Percentiles rank a stretch among this genome's conserved stretches.
These are phyloP conservation scores for Apiospora malaysiana DNA, from an alignment of 2,329 filamentous ascomycete genomes.

Conservation along the genomic window DNA sequence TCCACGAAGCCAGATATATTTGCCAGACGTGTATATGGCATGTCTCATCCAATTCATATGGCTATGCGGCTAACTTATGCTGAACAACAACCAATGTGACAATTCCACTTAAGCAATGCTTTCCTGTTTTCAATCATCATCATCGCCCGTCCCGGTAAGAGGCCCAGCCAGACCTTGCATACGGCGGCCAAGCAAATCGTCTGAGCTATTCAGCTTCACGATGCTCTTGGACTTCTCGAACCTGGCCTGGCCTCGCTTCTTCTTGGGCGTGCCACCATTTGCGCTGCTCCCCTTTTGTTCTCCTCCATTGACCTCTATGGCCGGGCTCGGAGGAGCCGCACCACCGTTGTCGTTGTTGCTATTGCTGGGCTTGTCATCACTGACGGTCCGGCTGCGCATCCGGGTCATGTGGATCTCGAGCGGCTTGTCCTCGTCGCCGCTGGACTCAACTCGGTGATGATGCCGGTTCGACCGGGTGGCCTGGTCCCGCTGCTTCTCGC, in stretches of 20 bases:
- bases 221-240: conserved; percentile 51
- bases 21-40: neutral
- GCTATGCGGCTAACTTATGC: neutral
- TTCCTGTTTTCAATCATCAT: conserved; percentile 29
- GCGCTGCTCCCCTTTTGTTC: conserved; percentile 21
- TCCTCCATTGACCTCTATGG: conserved; percentile 28
- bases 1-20: neutral
- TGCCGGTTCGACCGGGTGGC: conserved; percentile 44
- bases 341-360: conserved; percentile 20
- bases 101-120: neutral
- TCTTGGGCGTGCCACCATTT: conserved; percentile 32
- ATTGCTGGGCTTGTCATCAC: conserved; percentile 27
- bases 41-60: conserved; percentile 2
- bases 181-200: conserved; percentile 61
- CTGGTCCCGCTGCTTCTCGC: conserved; percentile 37
- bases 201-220: conserved; percentile 61
- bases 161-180: conserved; percentile 64
- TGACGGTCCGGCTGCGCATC: conserved; percentile 44
- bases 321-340: conserved; percentile 23
- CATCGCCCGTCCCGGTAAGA: conserved; percentile 54
- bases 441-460: conserved; percentile 62
- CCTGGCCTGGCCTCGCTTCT: conserved; percentile 34
- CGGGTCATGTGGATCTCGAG: conserved; percentile 78
- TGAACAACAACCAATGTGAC: neutral
- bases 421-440: conserved; percentile 79